Base-by-base conservation (phyloP, 2,329 filamentous ascomycete genomes). In the Xylaria sp. region DNA sequence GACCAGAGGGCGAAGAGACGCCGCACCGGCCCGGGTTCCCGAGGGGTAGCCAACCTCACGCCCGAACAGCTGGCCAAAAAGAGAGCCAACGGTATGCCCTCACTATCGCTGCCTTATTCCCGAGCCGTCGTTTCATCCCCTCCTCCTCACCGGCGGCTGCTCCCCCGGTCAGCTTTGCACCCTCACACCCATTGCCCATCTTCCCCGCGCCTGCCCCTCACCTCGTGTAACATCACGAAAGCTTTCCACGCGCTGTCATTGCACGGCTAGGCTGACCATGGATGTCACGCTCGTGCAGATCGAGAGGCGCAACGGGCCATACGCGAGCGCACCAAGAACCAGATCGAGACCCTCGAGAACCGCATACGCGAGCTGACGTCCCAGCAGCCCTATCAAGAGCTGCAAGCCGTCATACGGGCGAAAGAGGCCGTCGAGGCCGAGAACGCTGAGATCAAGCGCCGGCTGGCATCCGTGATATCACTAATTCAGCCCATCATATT, bases 231-330 rank as follows among this genome's bases (percentile, higher is more conserved):
- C 16, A 20, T 44, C 21, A 26, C 16, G 16, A 29, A 9, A 42
- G 17, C 24, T 48, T 24, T 47, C 54, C 39, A 8, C 19, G 44
- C 43, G 37, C 34, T 42, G 18, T 4, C 26, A 37, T 38, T 19
- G 39, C 39, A 38, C 41, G 22, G 24, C 49, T 42, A 42, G 50
- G 20, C 48, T 60, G 42, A 62, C 63, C 34, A 49, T 21, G 22
- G 40, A 34, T 22, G 19, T 48, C 26, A 18, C 54, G 18, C 41
- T 22, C 38, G 50, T 41, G 16, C 85, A 82, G 91, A 95, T 70
- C 86, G 91, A 53, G 90, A 95, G 71, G 91, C 91, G 24, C 91
- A 96, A 71, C 83, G 91, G 44, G 90, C 90, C 38, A 94, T 95
- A 55, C 82, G 91, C 39, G 89, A 93, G 74, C 84, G 91, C 50